phyloP scores from a whole-genome alignment of 1,284 basidiomycete genomes.

The Sporisorium reilianum region DNA sequence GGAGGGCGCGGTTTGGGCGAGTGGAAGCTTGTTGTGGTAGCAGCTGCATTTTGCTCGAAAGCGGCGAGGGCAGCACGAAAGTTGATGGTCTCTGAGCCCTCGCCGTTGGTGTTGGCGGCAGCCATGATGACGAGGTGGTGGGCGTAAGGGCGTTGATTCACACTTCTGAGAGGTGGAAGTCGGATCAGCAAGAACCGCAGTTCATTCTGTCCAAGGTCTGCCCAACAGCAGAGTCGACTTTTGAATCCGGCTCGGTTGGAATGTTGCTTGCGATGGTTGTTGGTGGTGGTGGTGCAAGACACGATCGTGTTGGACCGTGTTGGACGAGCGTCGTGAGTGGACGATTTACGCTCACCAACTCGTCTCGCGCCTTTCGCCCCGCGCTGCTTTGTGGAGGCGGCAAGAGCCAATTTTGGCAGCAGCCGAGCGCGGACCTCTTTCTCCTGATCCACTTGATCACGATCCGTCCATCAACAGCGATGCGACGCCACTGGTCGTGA shows the following conservation, averaged over 20 bases:
- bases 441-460: background rate
- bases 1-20: conserved; percentile 20
- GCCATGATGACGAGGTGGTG: conserved; percentile 15
- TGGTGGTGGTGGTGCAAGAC: background rate
- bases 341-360: no score
- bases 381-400: background rate
- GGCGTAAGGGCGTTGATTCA: background rate
- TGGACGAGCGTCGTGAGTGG: no score
- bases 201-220: background rate
- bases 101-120: background rate
- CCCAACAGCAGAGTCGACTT: background rate
- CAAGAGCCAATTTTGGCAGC: conserved; percentile 1
- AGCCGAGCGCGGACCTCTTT: background rate
- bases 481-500: background rate
- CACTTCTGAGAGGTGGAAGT: no score
- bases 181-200: background rate
- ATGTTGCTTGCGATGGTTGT: background rate
- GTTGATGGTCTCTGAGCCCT: conserved; percentile 40
- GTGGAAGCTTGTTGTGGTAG: conserved; percentile 4
- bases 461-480: background rate
- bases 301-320: background rate
- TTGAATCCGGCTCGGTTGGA: background rate
- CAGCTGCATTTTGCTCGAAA: conserved; percentile 20
- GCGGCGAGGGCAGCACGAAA: conserved; percentile 48
- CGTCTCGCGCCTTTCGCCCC: background rate